These are phyloP conservation scores for Breynia disticha DNA, from an alignment of 441 rosid genomes.

Conservation along the genomic window DNA sequence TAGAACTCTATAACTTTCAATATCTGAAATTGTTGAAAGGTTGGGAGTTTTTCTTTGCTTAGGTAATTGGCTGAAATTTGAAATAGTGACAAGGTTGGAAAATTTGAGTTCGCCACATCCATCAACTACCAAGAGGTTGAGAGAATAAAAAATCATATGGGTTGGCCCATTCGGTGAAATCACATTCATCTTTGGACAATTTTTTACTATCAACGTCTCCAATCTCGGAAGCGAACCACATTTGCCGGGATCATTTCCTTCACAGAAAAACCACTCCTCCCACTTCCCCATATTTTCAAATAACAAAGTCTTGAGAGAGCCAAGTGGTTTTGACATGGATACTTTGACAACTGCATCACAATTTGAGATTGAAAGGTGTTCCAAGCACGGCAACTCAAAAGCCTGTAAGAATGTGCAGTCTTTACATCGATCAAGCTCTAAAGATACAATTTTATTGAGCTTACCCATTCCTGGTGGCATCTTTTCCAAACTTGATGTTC, in stretches of 20 bases:
- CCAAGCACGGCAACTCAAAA: constrained; percentile 14
- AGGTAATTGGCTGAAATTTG: too few relatives aligned
- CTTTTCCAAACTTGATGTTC: neutral
- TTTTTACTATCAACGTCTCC: constrained; percentile 1
- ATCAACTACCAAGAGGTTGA: too few relatives aligned
- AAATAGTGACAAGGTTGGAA: too few relatives aligned
- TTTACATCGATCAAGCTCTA: constrained; percentile 7
- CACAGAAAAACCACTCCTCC: constrained; percentile 3
- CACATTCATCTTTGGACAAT: constrained; percentile 2
- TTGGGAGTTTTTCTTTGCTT: too few relatives aligned
- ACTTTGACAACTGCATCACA: constrained; percentile 7
- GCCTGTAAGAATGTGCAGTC: constrained; percentile 13
- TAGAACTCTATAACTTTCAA: too few relatives aligned
- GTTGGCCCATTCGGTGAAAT: too few relatives aligned
- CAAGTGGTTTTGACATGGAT: neutral
- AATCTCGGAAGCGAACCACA: neutral
- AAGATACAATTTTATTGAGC: constrained; percentile 4
- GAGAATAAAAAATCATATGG: too few relatives aligned
- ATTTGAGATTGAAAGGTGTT: constrained; percentile 13
- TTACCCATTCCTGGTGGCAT: constrained; percentile 1
- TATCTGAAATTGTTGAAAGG: too few relatives aligned
- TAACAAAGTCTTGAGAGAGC: constrained; percentile 1
- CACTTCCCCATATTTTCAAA: constrained; percentile 6
- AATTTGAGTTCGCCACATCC: too few relatives aligned
- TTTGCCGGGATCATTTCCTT: neutral